Conservation (phyloP, 1,284 basidiomycete species). For the Cryptococcus deneoformans region DNA sequence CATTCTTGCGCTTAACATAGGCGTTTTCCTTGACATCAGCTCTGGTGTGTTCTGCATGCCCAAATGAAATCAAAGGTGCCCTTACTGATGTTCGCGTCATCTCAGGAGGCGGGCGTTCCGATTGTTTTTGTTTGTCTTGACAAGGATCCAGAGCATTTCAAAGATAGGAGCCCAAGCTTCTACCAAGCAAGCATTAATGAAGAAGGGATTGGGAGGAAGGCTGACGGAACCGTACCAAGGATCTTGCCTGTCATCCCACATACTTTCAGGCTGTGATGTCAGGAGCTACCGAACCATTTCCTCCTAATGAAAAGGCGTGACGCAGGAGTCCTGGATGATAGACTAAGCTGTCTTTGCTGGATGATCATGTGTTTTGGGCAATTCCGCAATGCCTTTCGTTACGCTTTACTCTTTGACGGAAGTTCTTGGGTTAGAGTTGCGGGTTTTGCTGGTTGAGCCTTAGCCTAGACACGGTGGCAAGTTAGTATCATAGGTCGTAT, state of each 20-base stretch:
- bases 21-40: constrained; percentile 10
- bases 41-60: neutral
- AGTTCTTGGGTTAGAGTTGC: too few relatives aligned
- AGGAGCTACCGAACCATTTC: neutral
- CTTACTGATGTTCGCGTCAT: neutral
- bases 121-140: constrained; percentile 4
- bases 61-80: neutral
- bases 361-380: too few relatives aligned
- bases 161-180: neutral
- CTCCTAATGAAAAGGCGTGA: neutral
- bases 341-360: too few relatives aligned
- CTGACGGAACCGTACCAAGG: neutral
- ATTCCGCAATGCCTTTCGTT: too few relatives aligned
- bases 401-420: too few relatives aligned
- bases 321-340: too few relatives aligned
- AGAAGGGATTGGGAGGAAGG: too few relatives aligned
- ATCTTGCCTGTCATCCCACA: neutral
- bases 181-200: neutral
- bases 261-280: neutral
- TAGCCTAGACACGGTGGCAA: too few relatives aligned
- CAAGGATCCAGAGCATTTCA: constrained; percentile 1
- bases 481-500: too few relatives aligned
- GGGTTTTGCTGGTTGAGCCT: too few relatives aligned
- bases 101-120: constrained; percentile 4
- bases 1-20: constrained; percentile 10